Conservation (phyloP, 2,329 filamentous ascomycete species). For the Malbranchea cinnamomea region DNA sequence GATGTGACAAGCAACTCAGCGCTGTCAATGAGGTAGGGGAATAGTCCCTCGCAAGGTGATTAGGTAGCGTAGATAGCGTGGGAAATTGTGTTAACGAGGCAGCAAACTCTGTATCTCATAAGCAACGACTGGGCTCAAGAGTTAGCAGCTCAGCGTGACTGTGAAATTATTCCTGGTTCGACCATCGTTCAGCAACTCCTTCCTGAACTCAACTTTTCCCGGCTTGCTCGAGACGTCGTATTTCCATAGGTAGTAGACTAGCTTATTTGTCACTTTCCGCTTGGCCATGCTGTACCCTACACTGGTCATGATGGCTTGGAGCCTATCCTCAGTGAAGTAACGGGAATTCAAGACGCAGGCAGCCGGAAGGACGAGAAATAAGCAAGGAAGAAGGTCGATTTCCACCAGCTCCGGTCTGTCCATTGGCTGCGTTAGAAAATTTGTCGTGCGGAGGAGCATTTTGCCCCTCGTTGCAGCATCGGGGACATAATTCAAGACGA, state of each 20-base stretch:
- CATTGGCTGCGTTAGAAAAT: slow-evolving; percentile 43
- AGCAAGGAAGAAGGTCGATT: slow-evolving; percentile 29
- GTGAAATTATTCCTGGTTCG: slow-evolving; percentile 78
- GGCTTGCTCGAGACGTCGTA: slow-evolving; percentile 17
- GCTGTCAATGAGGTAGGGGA: no score
- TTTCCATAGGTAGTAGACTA: slow-evolving; percentile 82
- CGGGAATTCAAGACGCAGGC: slow-evolving; percentile 82
- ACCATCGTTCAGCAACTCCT: slow-evolving; percentile 64
- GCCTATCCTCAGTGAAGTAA: slow-evolving; percentile 59
- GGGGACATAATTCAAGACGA: slow-evolving; percentile 91
- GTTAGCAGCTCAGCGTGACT: slow-evolving; percentile 56
- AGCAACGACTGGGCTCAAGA: no score
- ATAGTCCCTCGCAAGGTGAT: no score
- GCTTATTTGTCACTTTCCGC: slow-evolving; percentile 63
- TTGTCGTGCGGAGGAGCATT: slow-evolving; percentile 65
- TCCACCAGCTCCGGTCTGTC: slow-evolving; percentile 9
- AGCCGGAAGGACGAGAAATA: slow-evolving; percentile 82
- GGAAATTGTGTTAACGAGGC: no score
- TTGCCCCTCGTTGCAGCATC: slow-evolving; percentile 58
- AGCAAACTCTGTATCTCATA: no score
- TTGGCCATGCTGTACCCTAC: slow-evolving; percentile 55
- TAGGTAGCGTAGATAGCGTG: no score
- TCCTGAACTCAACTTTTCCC: slow-evolving; percentile 37
- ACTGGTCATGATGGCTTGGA: slow-evolving; percentile 58
- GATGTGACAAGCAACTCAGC: background rate